Evolutionary conservation across 148 eudicot genomes (phyloP), one percentile per base, ranked within the genome.

Genomic region (Diospyros kaki): DNA sequence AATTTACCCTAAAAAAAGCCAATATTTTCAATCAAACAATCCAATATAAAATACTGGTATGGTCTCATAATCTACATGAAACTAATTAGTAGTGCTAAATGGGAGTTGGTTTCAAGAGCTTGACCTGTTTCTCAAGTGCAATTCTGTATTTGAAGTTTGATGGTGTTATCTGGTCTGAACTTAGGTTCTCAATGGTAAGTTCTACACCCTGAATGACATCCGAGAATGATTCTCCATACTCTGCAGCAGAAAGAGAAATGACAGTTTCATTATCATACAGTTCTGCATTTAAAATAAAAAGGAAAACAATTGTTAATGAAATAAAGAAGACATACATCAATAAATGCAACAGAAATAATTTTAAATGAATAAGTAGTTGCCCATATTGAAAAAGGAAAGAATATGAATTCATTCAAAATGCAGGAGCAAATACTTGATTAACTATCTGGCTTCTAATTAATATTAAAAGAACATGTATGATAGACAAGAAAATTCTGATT

Each of bases 121-220:
- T 78, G 64, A 94, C 98, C 98, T 94, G 98, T 87, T 92, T 94
- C 85, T 94, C 97, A 75, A 94, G 88, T 40, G 92, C 95, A 74
- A 90, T 73, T 84, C 81, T 84, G 75, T 94, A 94, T 83, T 88
- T 92, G 84, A 89, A 94, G 78, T 81, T 89, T 74, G 93, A 86
- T 55, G 96, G 89, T 67, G 85, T 73, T 74, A 84, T 83, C 76
- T 81, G 87, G 65, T 84, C 88, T 41, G 93, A 81, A 69, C 83
- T 73, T 15, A 86, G 64, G 86, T 87, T 90, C 82, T 94, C 98
- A 64, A 90, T 76, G 58, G 84, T 83, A 73, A 84, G 88, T 79
- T 83, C 89, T 63, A 94, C 89, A 50, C 94, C 88, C 83, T 82
- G 87, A 76, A 94, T 80, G 66, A 94, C 86, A 82, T 92, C 97